Evolutionary conservation across 2,329 filamentous ascomycete species (phyloP).

Genomic region (Aureobasidium sp.): DNA sequence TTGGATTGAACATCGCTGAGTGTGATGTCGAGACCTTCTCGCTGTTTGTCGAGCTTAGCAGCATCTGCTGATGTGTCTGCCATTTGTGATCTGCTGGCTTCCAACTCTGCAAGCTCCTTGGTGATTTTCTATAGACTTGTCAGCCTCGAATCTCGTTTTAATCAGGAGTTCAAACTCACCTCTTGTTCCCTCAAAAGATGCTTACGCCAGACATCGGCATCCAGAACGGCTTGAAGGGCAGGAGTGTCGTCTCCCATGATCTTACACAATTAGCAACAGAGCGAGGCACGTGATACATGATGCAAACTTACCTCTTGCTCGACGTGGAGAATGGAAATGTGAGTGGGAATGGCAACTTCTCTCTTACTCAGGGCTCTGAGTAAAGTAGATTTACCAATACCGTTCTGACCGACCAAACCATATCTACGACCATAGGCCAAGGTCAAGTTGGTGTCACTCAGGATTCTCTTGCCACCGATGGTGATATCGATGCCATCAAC

Average conservation of each 20-base stretch:
- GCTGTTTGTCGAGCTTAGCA: constrained; percentile 72
- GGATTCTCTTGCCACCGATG: constrained; percentile 80
- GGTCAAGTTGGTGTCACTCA: constrained; percentile 84
- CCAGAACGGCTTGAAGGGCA: constrained; percentile 87
- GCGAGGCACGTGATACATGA: constrained; percentile 34
- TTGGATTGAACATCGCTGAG: constrained; percentile 87
- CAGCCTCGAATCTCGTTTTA: constrained; percentile 25
- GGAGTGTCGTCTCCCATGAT: constrained; percentile 93
- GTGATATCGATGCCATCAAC: constrained; percentile 92
- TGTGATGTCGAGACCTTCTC: constrained; percentile 83
- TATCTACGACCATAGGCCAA: constrained; percentile 90
- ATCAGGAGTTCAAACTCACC: not conserved
- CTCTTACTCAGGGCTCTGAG: constrained; percentile 83
- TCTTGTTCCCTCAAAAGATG: constrained; percentile 84
- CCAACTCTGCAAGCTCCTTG: constrained; percentile 66
- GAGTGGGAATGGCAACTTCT: constrained; percentile 90
- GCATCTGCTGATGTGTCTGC: constrained; percentile 91
- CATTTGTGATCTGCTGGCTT: constrained; percentile 67
- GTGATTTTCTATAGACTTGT: constrained; percentile 56
- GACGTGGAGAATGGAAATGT: constrained; percentile 98
- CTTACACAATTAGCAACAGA: constrained; percentile 36
- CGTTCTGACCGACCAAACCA: constrained; percentile 97
- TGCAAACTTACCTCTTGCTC: constrained; percentile 68
- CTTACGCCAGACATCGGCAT: constrained; percentile 98
- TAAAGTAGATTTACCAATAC: constrained; percentile 83